Conservation (phyloP, 495 filamentous ascomycete species). For the Penicillium atrosanguineum region DNA sequence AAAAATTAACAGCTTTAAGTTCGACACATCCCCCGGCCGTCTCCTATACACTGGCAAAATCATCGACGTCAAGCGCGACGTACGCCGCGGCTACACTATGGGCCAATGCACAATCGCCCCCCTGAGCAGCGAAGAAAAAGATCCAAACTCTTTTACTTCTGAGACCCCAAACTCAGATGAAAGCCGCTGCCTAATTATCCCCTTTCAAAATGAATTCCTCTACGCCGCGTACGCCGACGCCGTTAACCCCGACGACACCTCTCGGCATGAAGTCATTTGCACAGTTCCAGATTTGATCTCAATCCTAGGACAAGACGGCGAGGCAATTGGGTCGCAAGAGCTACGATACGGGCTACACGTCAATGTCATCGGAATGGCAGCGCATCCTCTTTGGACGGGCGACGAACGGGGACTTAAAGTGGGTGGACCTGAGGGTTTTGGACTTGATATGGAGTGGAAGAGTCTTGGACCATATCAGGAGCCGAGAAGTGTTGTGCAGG, state of each 20-base stretch:
- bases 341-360: constrained; percentile 36
- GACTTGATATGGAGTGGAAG: constrained; percentile 23
- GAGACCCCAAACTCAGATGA: background rate
- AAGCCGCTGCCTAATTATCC: constrained; percentile 46
- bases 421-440: constrained; percentile 34
- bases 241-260: constrained; percentile 9
- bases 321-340: constrained; percentile 32
- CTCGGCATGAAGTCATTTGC: constrained; percentile 26
- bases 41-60: constrained; percentile 63
- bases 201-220: constrained; percentile 66
- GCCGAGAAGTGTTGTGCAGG: constrained; percentile 24
- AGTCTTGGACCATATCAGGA: constrained; percentile 22
- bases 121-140: constrained; percentile 24
- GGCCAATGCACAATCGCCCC: constrained; percentile 51
- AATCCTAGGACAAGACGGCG: constrained; percentile 28
- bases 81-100: constrained; percentile 53
- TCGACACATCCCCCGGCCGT: constrained; percentile 38
- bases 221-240: constrained; percentile 37
- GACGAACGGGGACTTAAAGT: constrained; percentile 28
- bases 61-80: constrained; percentile 51
- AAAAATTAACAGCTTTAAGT: no score
- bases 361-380: constrained; percentile 34
- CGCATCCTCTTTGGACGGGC: constrained; percentile 36
- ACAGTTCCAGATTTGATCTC: constrained; percentile 35
- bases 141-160: background rate